phyloP scores from a whole-genome alignment of 306 rosid genomes.

The Corylus heterophylla region DNA sequence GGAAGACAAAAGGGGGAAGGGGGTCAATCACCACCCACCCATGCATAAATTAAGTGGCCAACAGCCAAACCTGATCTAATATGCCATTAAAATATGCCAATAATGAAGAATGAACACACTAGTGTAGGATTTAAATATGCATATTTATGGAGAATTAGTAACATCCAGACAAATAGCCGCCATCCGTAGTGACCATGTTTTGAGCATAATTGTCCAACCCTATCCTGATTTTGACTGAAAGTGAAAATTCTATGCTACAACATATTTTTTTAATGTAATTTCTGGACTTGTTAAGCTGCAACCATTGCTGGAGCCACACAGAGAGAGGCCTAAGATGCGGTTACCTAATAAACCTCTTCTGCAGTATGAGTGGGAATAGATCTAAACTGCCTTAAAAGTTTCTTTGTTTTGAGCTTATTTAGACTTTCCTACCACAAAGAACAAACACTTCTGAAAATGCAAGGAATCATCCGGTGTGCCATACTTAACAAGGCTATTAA shows the following conservation, averaged over 20 bases:
- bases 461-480: not conserved
- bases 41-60: conserved; percentile 62
- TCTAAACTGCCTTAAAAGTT: not conserved
- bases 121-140: conserved; percentile 33
- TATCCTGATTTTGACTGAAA: conserved; percentile 31
- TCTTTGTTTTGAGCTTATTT: not conserved
- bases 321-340: not conserved
- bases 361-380: not conserved
- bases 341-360: not conserved
- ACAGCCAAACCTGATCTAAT: conserved; percentile 67
- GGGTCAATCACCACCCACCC: conserved; percentile 37
- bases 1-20: conserved; percentile 35
- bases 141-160: conserved; percentile 45
- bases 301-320: not conserved
- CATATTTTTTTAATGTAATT: conserved; percentile 1
- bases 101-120: conserved; percentile 29
- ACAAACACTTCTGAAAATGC: conserved; percentile 7
- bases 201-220: conserved; percentile 31
- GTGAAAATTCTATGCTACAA: conserved; percentile 1
- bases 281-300: conserved; percentile 21
- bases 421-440: not conserved
- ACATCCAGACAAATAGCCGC: conserved; percentile 58
- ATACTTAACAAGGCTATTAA: not conserved
- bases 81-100: conserved; percentile 36
- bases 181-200: conserved; percentile 52